Base-by-base conservation (phyloP, 1,284 basidiomycete species). In the Sphaerobolus stellatus region DNA sequence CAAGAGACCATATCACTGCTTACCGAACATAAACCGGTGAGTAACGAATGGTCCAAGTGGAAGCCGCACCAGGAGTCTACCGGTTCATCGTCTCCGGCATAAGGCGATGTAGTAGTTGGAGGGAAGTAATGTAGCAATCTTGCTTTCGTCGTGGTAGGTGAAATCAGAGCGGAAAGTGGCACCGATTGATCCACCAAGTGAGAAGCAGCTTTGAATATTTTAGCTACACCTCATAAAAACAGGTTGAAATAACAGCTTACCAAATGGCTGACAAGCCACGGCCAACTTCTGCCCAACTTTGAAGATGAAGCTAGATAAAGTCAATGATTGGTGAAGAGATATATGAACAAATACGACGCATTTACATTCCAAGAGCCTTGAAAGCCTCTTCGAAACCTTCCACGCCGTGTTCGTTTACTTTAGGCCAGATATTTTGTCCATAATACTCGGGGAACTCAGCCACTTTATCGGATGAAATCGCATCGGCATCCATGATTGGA, bases 101-200 rank as follows among this genome's bases (percentile, higher is more conserved):
- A 57, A 29, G 66, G 60, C 24, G 62, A 65, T 45, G 30, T 31
- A 2, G 75, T 66, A 34, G 78, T 69, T 1, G 84, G 81, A 7
- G 92, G 90, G 66, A 92, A 97, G 70, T 98, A 98, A 67, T 97
- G 94, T 40, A 98, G 75, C 20, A 98, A 78, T 34, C 94, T 82
- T 7, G 91, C 93, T 71, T 94, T 93, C 28, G 80, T 84, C 1
- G 88, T 89, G 62, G 85, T 82, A 16, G 77, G 73, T 29, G 74
- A 69, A 61, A 93, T 86, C 51, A 91, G 69, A 28, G 79, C 67
- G 1, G 81, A 75, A 24, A 91, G 73, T 14, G 88, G 86, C 41
- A 88, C 63, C 1, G 81, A 81, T 14, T 80, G 74, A 64, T 88
- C 84, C 2, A 75, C 76, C 43, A 92, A 67, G 60, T 88, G 78